These are phyloP conservation scores for Zymoseptoria tritici DNA, from an alignment of 2,329 filamentous ascomycete species.

Conservation along the genomic window DNA sequence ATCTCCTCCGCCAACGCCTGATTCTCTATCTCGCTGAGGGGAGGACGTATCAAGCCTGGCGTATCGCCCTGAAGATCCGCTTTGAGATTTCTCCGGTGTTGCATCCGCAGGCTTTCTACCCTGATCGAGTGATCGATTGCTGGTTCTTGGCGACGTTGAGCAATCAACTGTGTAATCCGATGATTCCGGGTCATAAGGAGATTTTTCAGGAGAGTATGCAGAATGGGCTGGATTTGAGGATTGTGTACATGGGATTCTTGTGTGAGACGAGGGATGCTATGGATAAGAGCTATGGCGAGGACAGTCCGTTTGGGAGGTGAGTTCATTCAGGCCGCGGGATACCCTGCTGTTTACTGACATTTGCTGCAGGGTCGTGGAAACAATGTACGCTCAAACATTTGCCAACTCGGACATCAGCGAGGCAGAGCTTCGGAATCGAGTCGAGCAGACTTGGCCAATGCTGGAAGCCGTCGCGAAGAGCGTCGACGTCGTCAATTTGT, in stretches of 20 bases:
- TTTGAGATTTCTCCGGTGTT: constrained; percentile 45
- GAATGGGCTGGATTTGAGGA: constrained; percentile 34
- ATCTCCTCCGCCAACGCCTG: constrained; percentile 48
- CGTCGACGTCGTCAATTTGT: constrained; percentile 31
- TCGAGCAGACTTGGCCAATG: constrained; percentile 49
- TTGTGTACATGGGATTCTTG: constrained; percentile 38
- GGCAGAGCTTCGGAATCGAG: constrained; percentile 13
- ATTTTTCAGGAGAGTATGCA: constrained; percentile 25
- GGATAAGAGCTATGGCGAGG: constrained; percentile 37
- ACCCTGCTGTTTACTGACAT: not conserved
- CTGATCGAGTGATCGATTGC: constrained; percentile 46
- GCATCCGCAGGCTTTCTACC: constrained; percentile 44
- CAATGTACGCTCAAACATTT: constrained; percentile 17
- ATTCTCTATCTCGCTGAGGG: constrained; percentile 39
- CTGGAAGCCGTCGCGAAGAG: constrained; percentile 21
- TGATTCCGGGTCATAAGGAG: constrained; percentile 11
- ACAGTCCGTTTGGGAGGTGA: constrained; percentile 23
- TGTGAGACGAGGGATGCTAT: constrained; percentile 35
- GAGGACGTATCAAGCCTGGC: constrained; percentile 42
- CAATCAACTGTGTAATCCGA: constrained; percentile 17
- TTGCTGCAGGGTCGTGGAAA: constrained; percentile 14
- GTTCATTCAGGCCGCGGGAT: not conserved
- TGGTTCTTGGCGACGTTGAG: constrained; percentile 25
- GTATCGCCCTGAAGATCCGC: constrained; percentile 46
- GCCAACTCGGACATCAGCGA: constrained; percentile 16